phyloP scores from a whole-genome alignment of 768 basidiomycete species.

The Hydnum rufescens region DNA sequence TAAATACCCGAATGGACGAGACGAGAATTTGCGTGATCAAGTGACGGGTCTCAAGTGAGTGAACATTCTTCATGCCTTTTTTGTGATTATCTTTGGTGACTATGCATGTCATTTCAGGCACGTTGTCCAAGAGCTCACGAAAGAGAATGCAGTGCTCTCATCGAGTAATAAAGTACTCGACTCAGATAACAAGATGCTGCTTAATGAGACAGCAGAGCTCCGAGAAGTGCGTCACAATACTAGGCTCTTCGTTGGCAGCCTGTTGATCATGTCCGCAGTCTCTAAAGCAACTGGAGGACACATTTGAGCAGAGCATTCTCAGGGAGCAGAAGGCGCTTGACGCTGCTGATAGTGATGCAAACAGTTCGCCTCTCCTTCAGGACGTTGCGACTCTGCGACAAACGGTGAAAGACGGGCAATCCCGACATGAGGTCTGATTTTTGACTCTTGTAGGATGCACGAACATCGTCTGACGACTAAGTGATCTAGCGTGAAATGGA shows the following conservation, averaged over 20 bases:
- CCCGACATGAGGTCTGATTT: conserved; percentile 6
- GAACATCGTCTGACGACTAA: too few relatives aligned
- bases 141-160: conserved; percentile 43
- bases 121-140: conserved; percentile 74
- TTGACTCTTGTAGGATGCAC: too few relatives aligned
- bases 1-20: conserved; percentile 13
- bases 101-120: conserved; percentile 27
- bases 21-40: conserved; percentile 35
- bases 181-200: conserved; percentile 52
- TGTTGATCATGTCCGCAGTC: conserved; percentile 27
- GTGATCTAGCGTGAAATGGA: conserved; percentile 11
- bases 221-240: conserved; percentile 33
- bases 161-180: conserved; percentile 54
- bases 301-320: conserved; percentile 39
- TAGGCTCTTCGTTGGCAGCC: neutral
- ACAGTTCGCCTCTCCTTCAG: conserved; percentile 1
- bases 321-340: conserved; percentile 26
- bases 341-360: conserved; percentile 3
- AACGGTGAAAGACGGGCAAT: conserved; percentile 3
- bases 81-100: conserved; percentile 3
- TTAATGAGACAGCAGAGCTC: conserved; percentile 48
- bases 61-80: neutral
- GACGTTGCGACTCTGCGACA: conserved; percentile 4
- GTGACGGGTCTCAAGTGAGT: conserved; percentile 66
- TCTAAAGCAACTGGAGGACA: conserved; percentile 56